Conservation (phyloP, 768 basidiomycete genomes). For the Clitopilus hobsonii region DNA sequence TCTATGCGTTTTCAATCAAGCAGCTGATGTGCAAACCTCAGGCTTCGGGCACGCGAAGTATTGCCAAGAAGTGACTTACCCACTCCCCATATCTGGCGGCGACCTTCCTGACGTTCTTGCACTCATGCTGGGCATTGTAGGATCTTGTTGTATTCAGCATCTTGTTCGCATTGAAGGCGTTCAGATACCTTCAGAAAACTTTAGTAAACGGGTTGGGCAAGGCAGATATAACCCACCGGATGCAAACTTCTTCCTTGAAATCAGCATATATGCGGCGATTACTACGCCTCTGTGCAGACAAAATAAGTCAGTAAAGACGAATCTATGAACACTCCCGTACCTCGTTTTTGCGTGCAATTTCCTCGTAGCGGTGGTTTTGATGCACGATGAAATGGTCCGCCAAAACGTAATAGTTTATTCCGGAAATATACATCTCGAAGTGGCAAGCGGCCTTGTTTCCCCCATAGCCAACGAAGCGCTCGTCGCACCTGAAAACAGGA, state of each 20-base stretch:
- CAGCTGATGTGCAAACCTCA: no score
- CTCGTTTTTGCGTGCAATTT: slow-evolving; percentile 66
- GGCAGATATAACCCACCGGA: slow-evolving; percentile 35
- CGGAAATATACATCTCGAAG: slow-evolving; percentile 87
- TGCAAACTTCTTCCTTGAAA: slow-evolving; percentile 74
- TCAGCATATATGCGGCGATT: slow-evolving; percentile 76
- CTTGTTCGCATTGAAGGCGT: slow-evolving; percentile 48
- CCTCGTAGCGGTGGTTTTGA: slow-evolving; percentile 81
- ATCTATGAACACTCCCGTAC: slow-evolving; percentile 25
- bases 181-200: slow-evolving; percentile 49
- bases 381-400: slow-evolving; percentile 87
- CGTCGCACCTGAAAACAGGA: slow-evolving; percentile 76
- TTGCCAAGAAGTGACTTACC: slow-evolving; percentile 22
- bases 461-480: slow-evolving; percentile 87
- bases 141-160: slow-evolving; percentile 46
- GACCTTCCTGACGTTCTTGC: slow-evolving; percentile 56
- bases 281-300: slow-evolving; percentile 59
- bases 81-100: slow-evolving; percentile 31
- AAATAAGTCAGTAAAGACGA: background rate
- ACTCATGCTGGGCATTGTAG: slow-evolving; percentile 55
- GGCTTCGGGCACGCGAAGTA: no score
- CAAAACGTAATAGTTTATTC: slow-evolving; percentile 79
- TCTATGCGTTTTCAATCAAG: background rate
- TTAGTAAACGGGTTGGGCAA: background rate
- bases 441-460: slow-evolving; percentile 92